Conservation (phyloP, 202 grass and related monocot species). For the Hordeum pubiflorum region DNA sequence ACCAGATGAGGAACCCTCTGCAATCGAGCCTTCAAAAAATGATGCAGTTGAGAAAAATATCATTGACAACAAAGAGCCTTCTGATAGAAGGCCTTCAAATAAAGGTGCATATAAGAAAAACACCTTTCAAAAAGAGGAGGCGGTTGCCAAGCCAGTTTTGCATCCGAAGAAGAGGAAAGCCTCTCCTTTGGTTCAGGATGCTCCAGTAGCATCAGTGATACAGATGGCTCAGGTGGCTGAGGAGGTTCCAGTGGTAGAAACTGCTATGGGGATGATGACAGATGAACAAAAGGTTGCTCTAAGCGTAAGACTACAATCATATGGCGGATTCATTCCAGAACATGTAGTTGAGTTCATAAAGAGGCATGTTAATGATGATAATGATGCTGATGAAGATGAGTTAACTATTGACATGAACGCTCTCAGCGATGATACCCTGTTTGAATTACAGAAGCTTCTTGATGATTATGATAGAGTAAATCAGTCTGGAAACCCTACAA, state of each 20-base stretch:
- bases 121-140: constrained; percentile 49
- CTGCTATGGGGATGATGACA: constrained; percentile 47
- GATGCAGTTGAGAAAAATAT: constrained; percentile 33
- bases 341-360: constrained; percentile 75
- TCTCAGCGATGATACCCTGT: constrained; percentile 55
- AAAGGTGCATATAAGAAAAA: constrained; percentile 39
- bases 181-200: constrained; percentile 35
- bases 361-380: constrained; percentile 40
- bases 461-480: constrained; percentile 54
- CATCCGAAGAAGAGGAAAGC: constrained; percentile 69
- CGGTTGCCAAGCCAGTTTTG: constrained; percentile 35
- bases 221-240: neutral
- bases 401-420: constrained; percentile 77
- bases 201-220: constrained; percentile 17
- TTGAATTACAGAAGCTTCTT: constrained; percentile 78
- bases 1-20: constrained; percentile 30
- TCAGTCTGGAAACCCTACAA: constrained; percentile 28
- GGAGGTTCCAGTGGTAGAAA: constrained; percentile 9
- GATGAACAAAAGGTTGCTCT: constrained; percentile 57
- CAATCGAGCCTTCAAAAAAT: constrained; percentile 28
- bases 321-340: constrained; percentile 57
- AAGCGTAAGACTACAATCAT: constrained; percentile 52
- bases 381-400: constrained; percentile 60
- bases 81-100: constrained; percentile 36
- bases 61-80: constrained; percentile 34